Conservation (phyloP, 2,329 filamentous ascomycete species). For the Raffaelea ambrosiae region DNA sequence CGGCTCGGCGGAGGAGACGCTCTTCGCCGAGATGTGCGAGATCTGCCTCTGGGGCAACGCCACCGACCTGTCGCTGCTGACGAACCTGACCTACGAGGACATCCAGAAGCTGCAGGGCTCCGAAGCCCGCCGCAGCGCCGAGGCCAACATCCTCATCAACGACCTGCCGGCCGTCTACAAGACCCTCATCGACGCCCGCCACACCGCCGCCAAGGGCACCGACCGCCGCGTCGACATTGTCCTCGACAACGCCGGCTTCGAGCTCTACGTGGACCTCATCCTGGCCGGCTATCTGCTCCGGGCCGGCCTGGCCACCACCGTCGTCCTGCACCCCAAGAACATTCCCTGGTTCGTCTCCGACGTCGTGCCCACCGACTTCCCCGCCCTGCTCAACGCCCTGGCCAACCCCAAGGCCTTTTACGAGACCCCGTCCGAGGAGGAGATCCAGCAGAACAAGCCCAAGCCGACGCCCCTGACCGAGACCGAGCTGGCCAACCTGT, state of each 20-base stretch:
- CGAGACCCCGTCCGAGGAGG: constrained; percentile 62
- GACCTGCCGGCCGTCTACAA: constrained; percentile 48
- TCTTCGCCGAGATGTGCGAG: constrained; percentile 91
- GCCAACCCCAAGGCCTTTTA: constrained; percentile 72
- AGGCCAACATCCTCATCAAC: constrained; percentile 89
- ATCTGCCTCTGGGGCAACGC: constrained; percentile 97
- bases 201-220: constrained; percentile 10
- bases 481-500: constrained; percentile 56
- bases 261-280: constrained; percentile 91
- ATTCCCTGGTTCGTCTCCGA: constrained; percentile 99
- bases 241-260: constrained; percentile 94
- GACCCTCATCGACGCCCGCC: constrained; percentile 14
- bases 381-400: constrained; percentile 72
- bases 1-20: constrained; percentile 62
- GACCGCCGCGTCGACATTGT: constrained; percentile 86
- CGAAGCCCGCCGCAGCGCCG: constrained; percentile 73
- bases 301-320: constrained; percentile 71
- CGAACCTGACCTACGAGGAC: constrained; percentile 85
- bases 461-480: constrained; percentile 55
- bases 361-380: constrained; percentile 79
- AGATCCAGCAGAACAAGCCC: constrained; percentile 46
- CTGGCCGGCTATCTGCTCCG: constrained; percentile 84
- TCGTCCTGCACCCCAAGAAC: constrained; percentile 86
- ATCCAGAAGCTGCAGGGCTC: constrained; percentile 94
- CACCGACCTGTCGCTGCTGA: constrained; percentile 85